Conservation (phyloP, 2,329 filamentous ascomycete species). For the Colletotrichum melonis region DNA sequence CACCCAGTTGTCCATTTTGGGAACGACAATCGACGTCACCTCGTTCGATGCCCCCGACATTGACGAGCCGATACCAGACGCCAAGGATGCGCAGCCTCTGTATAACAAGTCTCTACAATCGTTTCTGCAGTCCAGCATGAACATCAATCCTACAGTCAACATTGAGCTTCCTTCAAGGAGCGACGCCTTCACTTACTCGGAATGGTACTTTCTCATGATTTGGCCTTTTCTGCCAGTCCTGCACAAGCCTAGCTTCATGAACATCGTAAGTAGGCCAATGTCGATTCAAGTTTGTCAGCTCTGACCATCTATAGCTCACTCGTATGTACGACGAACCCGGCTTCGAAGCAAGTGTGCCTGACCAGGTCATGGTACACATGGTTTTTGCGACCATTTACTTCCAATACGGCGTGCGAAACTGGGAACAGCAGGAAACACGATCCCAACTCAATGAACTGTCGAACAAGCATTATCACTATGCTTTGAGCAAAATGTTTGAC, state of each 20-base stretch:
- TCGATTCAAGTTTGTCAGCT: not conserved
- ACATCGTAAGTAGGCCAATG: constrained; percentile 62
- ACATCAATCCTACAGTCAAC: constrained; percentile 66
- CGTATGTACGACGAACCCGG: constrained; percentile 77
- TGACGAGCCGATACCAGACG: constrained; percentile 66
- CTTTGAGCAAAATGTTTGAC: constrained; percentile 75
- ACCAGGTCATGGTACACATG: constrained; percentile 81
- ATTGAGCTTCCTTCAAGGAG: constrained; percentile 72
- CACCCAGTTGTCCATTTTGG: constrained; percentile 81
- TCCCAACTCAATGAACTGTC: constrained; percentile 71
- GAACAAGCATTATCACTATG: constrained; percentile 83
- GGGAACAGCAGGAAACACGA: constrained; percentile 64
- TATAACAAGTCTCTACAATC: constrained; percentile 80
- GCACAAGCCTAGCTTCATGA: constrained; percentile 80
- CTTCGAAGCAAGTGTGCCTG: constrained; percentile 71
- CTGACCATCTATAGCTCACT: constrained; percentile 56
- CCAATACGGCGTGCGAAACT: constrained; percentile 79
- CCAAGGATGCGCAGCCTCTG: constrained; percentile 54
- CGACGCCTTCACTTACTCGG: constrained; percentile 75
- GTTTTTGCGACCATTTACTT: constrained; percentile 83
- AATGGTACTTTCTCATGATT: constrained; percentile 81
- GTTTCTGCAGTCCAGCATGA: constrained; percentile 74
- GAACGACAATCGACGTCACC: constrained; percentile 82
- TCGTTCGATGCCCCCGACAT: constrained; percentile 76
- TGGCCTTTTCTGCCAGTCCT: constrained; percentile 80